A percentile compares a stretch with the other conserved stretches of the same genome.
phyloP scores from a whole-genome alignment of 352 stramenopile species.

The Achlya hypogyna region DNA sequence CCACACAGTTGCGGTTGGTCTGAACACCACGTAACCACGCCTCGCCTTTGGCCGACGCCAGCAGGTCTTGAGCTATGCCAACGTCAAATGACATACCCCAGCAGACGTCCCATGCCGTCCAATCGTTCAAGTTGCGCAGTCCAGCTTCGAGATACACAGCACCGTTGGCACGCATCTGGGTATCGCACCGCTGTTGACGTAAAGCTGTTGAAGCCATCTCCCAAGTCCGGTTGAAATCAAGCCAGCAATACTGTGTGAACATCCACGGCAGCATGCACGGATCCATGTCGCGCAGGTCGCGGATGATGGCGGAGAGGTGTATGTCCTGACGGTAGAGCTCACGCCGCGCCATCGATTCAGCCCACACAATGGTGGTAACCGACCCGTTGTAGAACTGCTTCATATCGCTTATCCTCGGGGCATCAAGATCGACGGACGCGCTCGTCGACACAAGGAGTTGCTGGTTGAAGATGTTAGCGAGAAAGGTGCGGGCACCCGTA shows the following conservation, averaged over 20 bases:
- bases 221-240: constrained; percentile 16
- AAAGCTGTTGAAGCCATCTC: constrained; percentile 13
- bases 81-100: constrained; percentile 9
- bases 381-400: background rate
- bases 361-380: background rate
- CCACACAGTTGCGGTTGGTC: background rate
- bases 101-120: background rate
- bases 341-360: background rate
- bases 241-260: constrained; percentile 17
- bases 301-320: background rate
- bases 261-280: constrained; percentile 17
- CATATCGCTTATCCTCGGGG: background rate
- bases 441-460: background rate
- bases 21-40: background rate
- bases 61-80: background rate
- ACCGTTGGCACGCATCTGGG: constrained; percentile 5
- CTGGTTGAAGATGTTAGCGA: background rate
- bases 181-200: constrained; percentile 10
- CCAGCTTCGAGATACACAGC: constrained; percentile 15
- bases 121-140: constrained; percentile 11
- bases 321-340: background rate
- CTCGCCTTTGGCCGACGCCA: background rate
- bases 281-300: constrained; percentile 7
- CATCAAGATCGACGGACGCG: background rate
- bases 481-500: constrained; percentile 6